Evolutionary conservation across 345 rosid genomes (phyloP).

Genomic region (Bruguiera gymnorhiza): DNA sequence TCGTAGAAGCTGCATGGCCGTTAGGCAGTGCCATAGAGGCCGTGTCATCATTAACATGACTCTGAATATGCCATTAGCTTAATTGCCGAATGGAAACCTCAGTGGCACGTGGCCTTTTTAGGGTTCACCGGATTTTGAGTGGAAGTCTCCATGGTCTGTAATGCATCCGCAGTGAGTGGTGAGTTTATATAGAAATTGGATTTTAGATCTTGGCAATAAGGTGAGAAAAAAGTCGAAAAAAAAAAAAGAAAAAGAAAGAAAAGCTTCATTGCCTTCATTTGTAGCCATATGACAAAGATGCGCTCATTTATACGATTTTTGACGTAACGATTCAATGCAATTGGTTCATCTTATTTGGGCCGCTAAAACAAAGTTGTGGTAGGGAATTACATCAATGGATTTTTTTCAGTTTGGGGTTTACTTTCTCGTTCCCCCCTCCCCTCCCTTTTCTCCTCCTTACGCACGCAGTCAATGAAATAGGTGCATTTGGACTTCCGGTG

Average conservation of each 20-base stretch:
- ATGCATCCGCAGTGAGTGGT: conserved; percentile 9
- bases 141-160: background rate
- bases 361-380: background rate
- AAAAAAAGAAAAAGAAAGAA: background rate
- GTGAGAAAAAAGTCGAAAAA: background rate
- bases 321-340: conserved; percentile 27
- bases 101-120: background rate
- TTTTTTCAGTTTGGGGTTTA: too few species aligned
- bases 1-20: conserved; percentile 93
- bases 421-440: too few species aligned
- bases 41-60: conserved; percentile 39
- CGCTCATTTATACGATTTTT: conserved; percentile 20
- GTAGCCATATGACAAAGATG: conserved; percentile 25
- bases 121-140: background rate
- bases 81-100: background rate
- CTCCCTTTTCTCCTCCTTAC: too few species aligned
- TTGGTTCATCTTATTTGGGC: conserved; percentile 25
- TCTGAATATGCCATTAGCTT: background rate
- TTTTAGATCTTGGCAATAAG: conserved; percentile 32
- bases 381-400: too few species aligned
- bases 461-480: too few species aligned
- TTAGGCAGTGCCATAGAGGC: conserved; percentile 93
- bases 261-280: conserved; percentile 30
- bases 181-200: conserved; percentile 15
- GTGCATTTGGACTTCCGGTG: too few species aligned